Evolutionary conservation across 495 filamentous ascomycete species (phyloP).

Genomic region (Penicillium malachiteum): DNA sequence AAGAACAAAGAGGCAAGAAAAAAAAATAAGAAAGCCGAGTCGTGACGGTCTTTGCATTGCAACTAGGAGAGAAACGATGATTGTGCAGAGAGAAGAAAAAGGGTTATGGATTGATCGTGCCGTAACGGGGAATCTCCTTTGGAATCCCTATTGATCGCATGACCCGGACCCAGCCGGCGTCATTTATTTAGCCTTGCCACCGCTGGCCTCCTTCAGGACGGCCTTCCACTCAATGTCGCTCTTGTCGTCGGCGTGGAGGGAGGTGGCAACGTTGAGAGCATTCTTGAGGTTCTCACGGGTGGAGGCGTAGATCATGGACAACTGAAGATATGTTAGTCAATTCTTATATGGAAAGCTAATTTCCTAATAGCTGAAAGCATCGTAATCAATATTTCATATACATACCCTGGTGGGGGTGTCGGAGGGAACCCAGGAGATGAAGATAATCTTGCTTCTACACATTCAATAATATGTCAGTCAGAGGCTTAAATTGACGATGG

Average conservation of each 20-base stretch:
- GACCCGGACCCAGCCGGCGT: constrained; percentile 42
- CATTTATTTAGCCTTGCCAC: constrained; percentile 58
- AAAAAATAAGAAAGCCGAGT: constrained; percentile 24
- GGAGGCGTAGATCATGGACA: constrained; percentile 92
- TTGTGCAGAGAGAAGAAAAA: constrained; percentile 26
- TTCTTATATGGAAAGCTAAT: background rate
- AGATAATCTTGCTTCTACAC: constrained; percentile 87
- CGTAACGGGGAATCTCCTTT: constrained; percentile 13
- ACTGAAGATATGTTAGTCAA: constrained; percentile 21
- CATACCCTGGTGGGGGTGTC: constrained; percentile 78
- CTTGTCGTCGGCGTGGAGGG: constrained; percentile 90
- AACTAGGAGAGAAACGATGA: constrained; percentile 35
- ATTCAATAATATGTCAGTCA: constrained; percentile 12
- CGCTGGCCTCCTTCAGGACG: constrained; percentile 76
- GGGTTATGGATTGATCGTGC: constrained; percentile 31
- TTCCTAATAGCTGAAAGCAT: too few relatives aligned
- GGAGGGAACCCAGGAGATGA: constrained; percentile 91
- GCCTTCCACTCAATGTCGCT: constrained; percentile 85
- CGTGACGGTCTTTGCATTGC: constrained; percentile 48
- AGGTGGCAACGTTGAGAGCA: constrained; percentile 72
- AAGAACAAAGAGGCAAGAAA: constrained; percentile 8
- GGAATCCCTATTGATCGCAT: constrained; percentile 25
- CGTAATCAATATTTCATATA: constrained; percentile 12
- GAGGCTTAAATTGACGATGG: background rate
- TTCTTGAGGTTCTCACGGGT: constrained; percentile 92